Evolutionary conservation across 2,329 filamentous ascomycete genomes (phyloP), one percentile per base, ranked within the genome.

Genomic region (Aspergillus viridinutans): DNA sequence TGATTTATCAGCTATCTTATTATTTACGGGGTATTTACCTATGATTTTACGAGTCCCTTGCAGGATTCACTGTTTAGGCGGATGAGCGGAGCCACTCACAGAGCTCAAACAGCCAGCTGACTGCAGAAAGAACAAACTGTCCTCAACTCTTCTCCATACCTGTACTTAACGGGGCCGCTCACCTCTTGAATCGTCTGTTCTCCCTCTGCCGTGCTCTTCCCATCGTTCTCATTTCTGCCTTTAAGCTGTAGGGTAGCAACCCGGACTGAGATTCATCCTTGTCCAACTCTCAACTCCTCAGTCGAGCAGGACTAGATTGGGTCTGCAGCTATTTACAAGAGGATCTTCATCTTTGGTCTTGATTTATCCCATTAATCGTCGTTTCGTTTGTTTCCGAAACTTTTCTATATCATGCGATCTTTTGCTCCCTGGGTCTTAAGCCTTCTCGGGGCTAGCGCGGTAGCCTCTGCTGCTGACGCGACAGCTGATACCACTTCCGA

Each of bases 401-500:
- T 52, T 29, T 50, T 55, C 21, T 23, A 40, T 62, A 67, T 58
- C 21, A 77, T 77, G 75, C 72, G 73, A 47, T 74, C 71, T 47
- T 72, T 77, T 55, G 64, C 70, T 50, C 72, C 73, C 56, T 69
- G 74, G 56, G 64, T 71, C 56, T 59, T 78, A 60, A 70, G 72
- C 65, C 72, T 79, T 23, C 67, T 76, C 14, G 71, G 71, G 35
- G 70, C 73, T 54, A 64, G 72, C 21, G 68, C 74, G 17, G 69
- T 72, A 28, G 70, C 67, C 32, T 72, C 67, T 40, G 73, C 73
- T 51, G 51, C 71, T 29, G 73, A 74, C 25, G 64, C 65, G 29
- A 60, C 51, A 20, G 61, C 64, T 47, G 67, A 71, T 17, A 55
- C 58, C 9, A 61, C 68, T 45, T 96, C 91, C 49, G 92, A 97